Base-by-base conservation (phyloP, 192 early-diverging fungal genomes). In the Backusella sp. region DNA sequence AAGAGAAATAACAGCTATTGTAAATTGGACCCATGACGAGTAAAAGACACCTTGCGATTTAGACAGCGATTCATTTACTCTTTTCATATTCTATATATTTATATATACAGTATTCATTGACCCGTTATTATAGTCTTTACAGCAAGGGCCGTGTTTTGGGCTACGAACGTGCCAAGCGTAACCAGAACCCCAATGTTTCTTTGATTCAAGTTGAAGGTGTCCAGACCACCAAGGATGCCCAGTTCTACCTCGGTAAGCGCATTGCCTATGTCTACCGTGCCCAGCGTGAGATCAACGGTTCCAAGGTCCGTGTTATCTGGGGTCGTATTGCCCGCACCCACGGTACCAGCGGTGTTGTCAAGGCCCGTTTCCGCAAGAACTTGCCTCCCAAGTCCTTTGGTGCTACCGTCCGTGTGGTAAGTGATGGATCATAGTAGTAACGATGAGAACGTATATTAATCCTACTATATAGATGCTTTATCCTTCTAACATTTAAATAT, bases 211-310 rank as follows among this genome's bases (percentile, higher is more conserved):
- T 99, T 70, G 98, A 99, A 86, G 93, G 94, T 86, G 96, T 96
- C 70, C 81, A 88, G 82, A 94, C 94, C 78, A 89, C 92, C 88
- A 87, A 93, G 84, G 96, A 98, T 76, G 91, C 97, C 79, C 85
- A 88, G 66, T 99, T 97, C 90, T 99, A 99, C 90, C 92, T 95
- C 74, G 98, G 98, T 80, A 99, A 98, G 92, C 95, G 95, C 84
- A 89, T 99, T 77, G 96, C 97, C 72, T 98, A 94, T 86, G 93
- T 98, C 80, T 99, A 98, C 95, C 92, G 92, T 76, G 96, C 96
- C 73, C 90, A 96, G 84, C 88, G 92, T 68, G 88, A 86, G 80
- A 82, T 87, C 76, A 94, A 97, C 87, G 97, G 97, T 80, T 92
- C 92, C 85, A 91, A 94, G 82, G 90, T 99, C 87, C 92, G 97